Evolutionary conservation across 2,329 filamentous ascomycete genomes (phyloP), one percentile per base, ranked within the genome.

Genomic region (Lasiodiplodia hormozganensis): DNA sequence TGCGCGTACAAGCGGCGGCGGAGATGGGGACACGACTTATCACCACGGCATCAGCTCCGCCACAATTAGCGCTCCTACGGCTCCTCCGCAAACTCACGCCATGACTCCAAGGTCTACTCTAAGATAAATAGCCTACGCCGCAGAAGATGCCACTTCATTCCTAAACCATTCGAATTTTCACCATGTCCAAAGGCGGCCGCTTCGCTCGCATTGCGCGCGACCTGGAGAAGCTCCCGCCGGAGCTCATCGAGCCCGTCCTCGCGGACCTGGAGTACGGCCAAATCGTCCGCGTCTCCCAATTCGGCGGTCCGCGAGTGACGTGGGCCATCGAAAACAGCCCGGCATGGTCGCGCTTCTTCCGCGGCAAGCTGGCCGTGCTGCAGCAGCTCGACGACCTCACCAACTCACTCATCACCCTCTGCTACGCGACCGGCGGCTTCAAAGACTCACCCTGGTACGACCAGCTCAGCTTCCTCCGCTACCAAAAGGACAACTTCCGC

Each of bases 231-330:
- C 40, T 62, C 3, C 58, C 58, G 2, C 11, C 4, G 23, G 40
- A 62, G 31, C 40, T 51, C 40, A 51, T 51, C 28, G 58, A 62
- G 47, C 40, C 25, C 40, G 28, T 62, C 28, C 6, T 51, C 40
- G 40, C 40, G 4, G 16, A 34, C 12, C 47, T 62, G 3, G 12
- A 31, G 8, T 25, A 51, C 23, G 16, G 31, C 11, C 11, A 38
- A 23, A 16, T 62, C 47, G 12, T 49, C 16, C 40, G 47, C 18
- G 8, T 62, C 23, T 23, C 58, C 10, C 23, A 31, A 11, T 18
- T n/a, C 25, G 58, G 23, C 28, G 31, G 40, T 2, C 58, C 23
- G 0, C 43, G 28, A 14, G 18, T 62, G 23, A 23, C 12, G 4
- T 62, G 40, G 25, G 10, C 38, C 7, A 34, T 62, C 23, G 40